phyloP scores from a whole-genome alignment of 2,329 filamentous ascomycete species.

The Hysterium pulicare region DNA sequence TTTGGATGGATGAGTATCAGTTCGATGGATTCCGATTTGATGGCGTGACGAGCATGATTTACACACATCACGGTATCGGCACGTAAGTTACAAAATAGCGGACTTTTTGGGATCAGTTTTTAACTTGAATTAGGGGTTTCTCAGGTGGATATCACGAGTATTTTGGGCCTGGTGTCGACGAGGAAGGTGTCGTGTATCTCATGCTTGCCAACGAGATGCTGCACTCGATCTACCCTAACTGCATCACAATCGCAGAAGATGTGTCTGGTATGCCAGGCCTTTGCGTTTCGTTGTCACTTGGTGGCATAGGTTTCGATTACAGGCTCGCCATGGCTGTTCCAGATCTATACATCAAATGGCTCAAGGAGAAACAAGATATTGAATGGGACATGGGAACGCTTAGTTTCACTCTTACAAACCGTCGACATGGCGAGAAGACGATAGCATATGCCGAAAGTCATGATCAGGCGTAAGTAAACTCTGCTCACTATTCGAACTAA shows the following conservation, averaged over 20 bases:
- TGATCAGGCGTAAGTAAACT: constrained; percentile 79
- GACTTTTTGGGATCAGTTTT: neutral
- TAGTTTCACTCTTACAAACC: constrained; percentile 83
- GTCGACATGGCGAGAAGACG: constrained; percentile 93
- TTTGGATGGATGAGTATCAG: constrained; percentile 98
- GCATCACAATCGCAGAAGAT: constrained; percentile 92
- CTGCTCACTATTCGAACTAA: neutral
- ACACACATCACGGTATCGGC: constrained; percentile 92
- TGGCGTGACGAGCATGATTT: constrained; percentile 98
- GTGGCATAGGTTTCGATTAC: constrained; percentile 96
- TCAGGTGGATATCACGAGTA: constrained; percentile 98
- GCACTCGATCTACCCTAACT: constrained; percentile 80
- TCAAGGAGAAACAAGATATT: constrained; percentile 88
- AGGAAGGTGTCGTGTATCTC: constrained; percentile 90
- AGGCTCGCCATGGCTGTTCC: constrained; percentile 95
- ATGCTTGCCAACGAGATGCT: constrained; percentile 97
- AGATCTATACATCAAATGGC: constrained; percentile 98
- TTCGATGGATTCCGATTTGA: constrained; percentile 99
- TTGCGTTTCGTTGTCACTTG: constrained; percentile 78
- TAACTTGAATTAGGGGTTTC: constrained; percentile 65
- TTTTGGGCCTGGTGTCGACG: constrained; percentile 83
- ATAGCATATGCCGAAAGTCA: constrained; percentile 97
- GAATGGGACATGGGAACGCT: constrained; percentile 89
- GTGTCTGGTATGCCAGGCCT: constrained; percentile 99
- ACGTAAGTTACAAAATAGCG: constrained; percentile 59